Conservation (phyloP, 2,329 filamentous ascomycete genomes). For the Cordyceps cateniannulata region DNA sequence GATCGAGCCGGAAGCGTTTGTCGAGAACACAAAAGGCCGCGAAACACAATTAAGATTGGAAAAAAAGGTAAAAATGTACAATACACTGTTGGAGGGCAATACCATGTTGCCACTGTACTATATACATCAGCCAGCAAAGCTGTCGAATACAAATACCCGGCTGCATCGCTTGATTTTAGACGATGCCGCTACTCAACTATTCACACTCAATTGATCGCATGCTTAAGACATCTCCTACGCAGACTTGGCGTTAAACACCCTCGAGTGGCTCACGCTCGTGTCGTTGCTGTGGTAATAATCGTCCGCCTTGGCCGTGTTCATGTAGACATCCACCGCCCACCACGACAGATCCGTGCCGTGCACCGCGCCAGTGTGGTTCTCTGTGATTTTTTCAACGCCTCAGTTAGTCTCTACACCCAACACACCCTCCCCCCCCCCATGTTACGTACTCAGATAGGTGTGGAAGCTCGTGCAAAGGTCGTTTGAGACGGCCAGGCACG, state of each 20-base stretch:
- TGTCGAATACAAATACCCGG: constrained; percentile 4
- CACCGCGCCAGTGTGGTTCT: neutral
- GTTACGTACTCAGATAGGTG: neutral
- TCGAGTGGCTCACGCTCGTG: neutral
- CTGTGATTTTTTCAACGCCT: too few species aligned
- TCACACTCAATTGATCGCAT: too few species aligned
- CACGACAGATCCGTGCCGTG: neutral
- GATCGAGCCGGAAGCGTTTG: neutral
- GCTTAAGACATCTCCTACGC: too few species aligned
- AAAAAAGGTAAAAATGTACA: neutral
- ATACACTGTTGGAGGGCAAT: neutral
- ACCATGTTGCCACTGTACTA: constrained; percentile 3
- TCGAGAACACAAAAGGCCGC: neutral
- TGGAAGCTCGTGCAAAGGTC: neutral
- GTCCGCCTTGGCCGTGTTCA: neutral
- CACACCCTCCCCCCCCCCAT: neutral
- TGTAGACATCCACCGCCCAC: neutral
- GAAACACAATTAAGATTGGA: neutral
- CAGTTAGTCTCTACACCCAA: too few species aligned
- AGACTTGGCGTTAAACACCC: neutral
- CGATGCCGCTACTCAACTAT: too few species aligned
- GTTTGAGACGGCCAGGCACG: neutral
- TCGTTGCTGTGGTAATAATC: neutral
- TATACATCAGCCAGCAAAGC: neutral
- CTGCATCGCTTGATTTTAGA: neutral